Percentiles rank a stretch among this genome's conserved stretches.
phyloP scores from a whole-genome alignment of 345 rosid genomes.

The Salix caprea region DNA sequence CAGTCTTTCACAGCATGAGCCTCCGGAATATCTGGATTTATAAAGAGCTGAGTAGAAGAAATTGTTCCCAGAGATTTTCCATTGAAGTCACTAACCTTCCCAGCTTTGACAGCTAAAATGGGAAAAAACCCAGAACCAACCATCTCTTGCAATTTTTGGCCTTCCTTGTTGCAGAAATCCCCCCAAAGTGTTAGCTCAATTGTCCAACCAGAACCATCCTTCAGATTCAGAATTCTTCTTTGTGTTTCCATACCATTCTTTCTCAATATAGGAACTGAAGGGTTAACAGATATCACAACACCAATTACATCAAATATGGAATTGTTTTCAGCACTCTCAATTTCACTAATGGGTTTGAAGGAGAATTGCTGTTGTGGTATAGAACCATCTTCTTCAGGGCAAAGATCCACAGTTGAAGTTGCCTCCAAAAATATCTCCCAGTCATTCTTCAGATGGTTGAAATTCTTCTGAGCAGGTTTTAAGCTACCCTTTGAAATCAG shows the following conservation, averaged over 20 bases:
- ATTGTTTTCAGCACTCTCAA: constrained; percentile 72
- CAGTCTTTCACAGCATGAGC: constrained; percentile 57
- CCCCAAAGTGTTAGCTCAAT: constrained; percentile 90
- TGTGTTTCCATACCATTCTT: constrained; percentile 98
- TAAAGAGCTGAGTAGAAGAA: constrained; percentile 73
- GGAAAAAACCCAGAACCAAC: constrained; percentile 61
- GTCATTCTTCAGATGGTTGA: constrained; percentile 85
- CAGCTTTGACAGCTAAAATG: constrained; percentile 81
- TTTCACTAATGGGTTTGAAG: constrained; percentile 73
- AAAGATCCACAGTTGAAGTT: constrained; percentile 71
- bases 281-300: constrained; percentile 66
- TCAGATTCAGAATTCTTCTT: constrained; percentile 69
- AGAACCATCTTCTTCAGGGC: constrained; percentile 75
- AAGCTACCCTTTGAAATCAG: constrained; percentile 78
- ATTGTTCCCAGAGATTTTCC: constrained; percentile 83
- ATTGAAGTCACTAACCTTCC: constrained; percentile 78
- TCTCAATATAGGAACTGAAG: constrained; percentile 73
- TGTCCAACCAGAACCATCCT: constrained; percentile 76
- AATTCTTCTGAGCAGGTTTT: constrained; percentile 84
- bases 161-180: constrained; percentile 79
- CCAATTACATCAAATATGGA: constrained; percentile 74
- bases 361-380: constrained; percentile 84
- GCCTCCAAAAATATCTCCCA: constrained; percentile 86
- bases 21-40: constrained; percentile 77
- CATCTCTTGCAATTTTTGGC: constrained; percentile 72